Percentiles rank a stretch among this genome's conserved stretches.
These are phyloP conservation scores for Ophiostoma pallidulum DNA, from an alignment of 2,329 filamentous ascomycete genomes.

Conservation along the genomic window DNA sequence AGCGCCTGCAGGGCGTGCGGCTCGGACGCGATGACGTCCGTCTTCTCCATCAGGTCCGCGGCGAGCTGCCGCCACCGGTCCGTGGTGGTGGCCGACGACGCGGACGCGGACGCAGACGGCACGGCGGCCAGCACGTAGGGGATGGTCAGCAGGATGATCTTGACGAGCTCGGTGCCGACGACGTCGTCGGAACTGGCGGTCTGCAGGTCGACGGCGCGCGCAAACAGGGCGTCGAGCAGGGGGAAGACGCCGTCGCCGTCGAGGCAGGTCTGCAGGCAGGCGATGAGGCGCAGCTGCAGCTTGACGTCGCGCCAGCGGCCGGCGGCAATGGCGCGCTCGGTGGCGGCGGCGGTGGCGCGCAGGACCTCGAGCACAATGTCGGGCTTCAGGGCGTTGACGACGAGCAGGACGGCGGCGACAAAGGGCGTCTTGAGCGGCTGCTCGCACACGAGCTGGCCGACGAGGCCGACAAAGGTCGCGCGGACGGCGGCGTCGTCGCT, in stretches of 20 bases:
- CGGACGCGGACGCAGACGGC: conserved; percentile 37
- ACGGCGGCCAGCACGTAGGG: conserved; percentile 77
- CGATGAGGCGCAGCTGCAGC: conserved; percentile 78
- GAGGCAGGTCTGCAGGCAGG: conserved; percentile 66
- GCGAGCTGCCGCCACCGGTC: conserved; percentile 63
- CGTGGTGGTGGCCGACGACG: background rate
- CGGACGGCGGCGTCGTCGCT: conserved; percentile 72
- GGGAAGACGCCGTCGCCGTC: conserved; percentile 72
- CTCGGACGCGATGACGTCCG: conserved; percentile 85
- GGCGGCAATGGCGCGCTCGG: conserved; percentile 57
- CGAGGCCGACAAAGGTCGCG: conserved; percentile 61
- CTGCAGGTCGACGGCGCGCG: conserved; percentile 82
- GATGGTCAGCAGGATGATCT: conserved; percentile 90
- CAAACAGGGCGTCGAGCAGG: conserved; percentile 82
- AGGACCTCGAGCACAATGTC: conserved; percentile 67
- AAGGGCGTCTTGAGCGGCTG: conserved; percentile 98
- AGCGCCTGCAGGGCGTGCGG: conserved; percentile 75
- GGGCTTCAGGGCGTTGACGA: conserved; percentile 67
- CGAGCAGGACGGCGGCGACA: conserved; percentile 71
- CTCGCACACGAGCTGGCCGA: conserved; percentile 70
- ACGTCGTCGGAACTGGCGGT: conserved; percentile 90
- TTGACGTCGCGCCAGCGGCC: conserved; percentile 90
- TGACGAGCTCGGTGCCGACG: conserved; percentile 79
- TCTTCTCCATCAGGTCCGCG: conserved; percentile 76
- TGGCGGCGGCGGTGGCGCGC: conserved; percentile 46